Percentiles rank a stretch among this genome's conserved stretches.
Conservation (phyloP, 148 eudicot genomes). For the Spergularia bocconei region DNA sequence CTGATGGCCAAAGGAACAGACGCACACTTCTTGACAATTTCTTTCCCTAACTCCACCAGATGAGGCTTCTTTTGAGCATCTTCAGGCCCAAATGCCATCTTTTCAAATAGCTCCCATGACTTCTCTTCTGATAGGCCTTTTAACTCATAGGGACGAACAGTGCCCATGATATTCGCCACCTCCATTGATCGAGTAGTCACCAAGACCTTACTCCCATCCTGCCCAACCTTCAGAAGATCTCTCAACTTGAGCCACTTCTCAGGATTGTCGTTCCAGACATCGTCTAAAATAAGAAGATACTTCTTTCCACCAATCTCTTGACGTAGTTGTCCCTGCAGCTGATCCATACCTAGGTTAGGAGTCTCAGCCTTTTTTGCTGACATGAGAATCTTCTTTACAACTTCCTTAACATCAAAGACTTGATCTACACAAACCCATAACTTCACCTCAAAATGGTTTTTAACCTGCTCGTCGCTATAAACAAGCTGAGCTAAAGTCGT, state of each 20-base stretch:
- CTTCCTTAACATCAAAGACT: neutral
- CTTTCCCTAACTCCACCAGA: no score
- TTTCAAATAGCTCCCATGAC: constrained; percentile 17
- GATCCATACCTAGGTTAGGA: constrained; percentile 10
- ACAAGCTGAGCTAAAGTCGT: constrained; percentile 15
- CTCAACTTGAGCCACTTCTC: constrained; percentile 15
- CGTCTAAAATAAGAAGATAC: constrained; percentile 17
- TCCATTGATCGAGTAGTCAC: constrained; percentile 22
- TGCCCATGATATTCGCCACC: constrained; percentile 16
- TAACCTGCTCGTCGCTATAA: constrained; percentile 21
- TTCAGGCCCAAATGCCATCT: constrained; percentile 17
- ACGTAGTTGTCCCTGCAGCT: constrained; percentile 2
- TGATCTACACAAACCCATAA: constrained; percentile 32
- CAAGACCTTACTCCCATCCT: constrained; percentile 18
- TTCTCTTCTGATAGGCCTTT: constrained; percentile 19
- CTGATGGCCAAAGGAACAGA: constrained; percentile 24
- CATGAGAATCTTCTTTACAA: constrained; percentile 1
- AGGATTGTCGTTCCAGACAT: constrained; percentile 14
- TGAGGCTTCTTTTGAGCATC: no score
- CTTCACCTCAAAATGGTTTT: constrained; percentile 18
- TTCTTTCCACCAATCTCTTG: neutral
- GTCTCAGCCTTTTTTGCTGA: neutral
- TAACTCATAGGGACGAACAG: neutral
- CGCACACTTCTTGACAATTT: no score
- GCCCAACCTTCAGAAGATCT: constrained; percentile 9